Evolutionary conservation across 2,329 filamentous ascomycete species (phyloP), one percentile per base, ranked within the genome.

Genomic region (Cladobotryum mycophilum): DNA sequence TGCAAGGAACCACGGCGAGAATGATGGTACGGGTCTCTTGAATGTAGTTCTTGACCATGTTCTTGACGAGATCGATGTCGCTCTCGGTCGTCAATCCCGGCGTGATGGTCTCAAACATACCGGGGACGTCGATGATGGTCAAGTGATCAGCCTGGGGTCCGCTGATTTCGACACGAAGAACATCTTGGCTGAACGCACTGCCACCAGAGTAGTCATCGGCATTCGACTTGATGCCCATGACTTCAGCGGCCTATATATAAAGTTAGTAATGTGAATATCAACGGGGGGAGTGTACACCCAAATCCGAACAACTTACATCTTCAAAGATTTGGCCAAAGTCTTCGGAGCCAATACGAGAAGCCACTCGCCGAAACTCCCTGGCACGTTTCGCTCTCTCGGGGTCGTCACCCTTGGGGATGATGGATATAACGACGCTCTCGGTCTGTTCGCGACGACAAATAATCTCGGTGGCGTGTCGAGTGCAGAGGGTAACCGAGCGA

Each of bases 101-200:
- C 0, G 59, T 61, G 0, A 35, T 48, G 15, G 58, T 56, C 6
- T 71, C 67, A 51, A 80, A 79, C n/a, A 79, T 74, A 0, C 76
- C 78, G 0, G 76, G 76, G 0, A 80, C 74, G 15, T 80, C 77
- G 5, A 79, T 79, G 6, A 80, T 66, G 0, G 76, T 80, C 6
- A 80, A 65, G 14, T 78, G 71, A 3, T 72, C 42, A 7, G 53
- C 72, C 0, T 69, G 45, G 0, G 76, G 77, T 0, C 76, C 74
- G 1, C 62, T 64, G 30, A 76, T 74, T 48, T 70, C 68, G 0
- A 70, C 63, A 0, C 63, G 61, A n/a, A 70, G 58, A 0, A 70
- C 55, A 37, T 79, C 74, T 4, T 74, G 64, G 30, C 73, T 76
- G 45, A 80, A 80, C 0, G 70, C 55, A 41, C 47, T 44, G 44